Conservation (phyloP, 1,139 yeast genomes). For the Geotrichum australiense region DNA sequence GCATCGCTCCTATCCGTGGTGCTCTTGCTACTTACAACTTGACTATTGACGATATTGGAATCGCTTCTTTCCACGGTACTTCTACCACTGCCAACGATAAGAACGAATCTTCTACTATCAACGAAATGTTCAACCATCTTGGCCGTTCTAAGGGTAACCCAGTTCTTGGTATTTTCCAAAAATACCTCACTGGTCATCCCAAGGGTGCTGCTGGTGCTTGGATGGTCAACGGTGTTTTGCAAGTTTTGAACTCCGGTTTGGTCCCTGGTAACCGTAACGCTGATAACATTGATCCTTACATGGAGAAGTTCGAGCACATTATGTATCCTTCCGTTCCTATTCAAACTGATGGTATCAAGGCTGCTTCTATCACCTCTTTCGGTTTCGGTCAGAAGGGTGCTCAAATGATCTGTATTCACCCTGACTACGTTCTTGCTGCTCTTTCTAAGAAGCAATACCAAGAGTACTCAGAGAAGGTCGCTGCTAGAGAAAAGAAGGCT, state of each 20-base stretch:
- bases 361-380: constrained; percentile 92
- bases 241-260: constrained; percentile 82
- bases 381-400: constrained; percentile 99
- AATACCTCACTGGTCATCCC: constrained; percentile 98
- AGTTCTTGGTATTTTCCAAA: constrained; percentile 96
- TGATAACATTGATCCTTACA: constrained; percentile 79
- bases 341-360: constrained; percentile 95
- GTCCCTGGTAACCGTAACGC: constrained; percentile 99
- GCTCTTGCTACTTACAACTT: constrained; percentile 90
- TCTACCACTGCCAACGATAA: constrained; percentile 97
- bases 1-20: constrained; percentile 96
- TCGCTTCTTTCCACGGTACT: constrained; percentile 99
- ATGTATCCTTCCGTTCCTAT: constrained; percentile 91
- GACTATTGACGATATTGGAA: constrained; percentile 90
- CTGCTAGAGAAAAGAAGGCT: constrained; percentile 78
- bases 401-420: constrained; percentile 84
- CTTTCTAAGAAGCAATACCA: constrained; percentile 65
- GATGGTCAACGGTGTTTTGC: constrained; percentile 99
- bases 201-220: constrained; percentile 99
- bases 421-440: constrained; percentile 86
- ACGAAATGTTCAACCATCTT: constrained; percentile 86
- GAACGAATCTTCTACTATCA: constrained; percentile 89
- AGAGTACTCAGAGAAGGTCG: constrained; percentile 63
- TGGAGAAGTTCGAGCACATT: constrained; percentile 80
- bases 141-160: constrained; percentile 99